These are phyloP conservation scores for Miamiensis avidus DNA, from an alignment of 169 alveolate genomes.

Conservation along the genomic window DNA sequence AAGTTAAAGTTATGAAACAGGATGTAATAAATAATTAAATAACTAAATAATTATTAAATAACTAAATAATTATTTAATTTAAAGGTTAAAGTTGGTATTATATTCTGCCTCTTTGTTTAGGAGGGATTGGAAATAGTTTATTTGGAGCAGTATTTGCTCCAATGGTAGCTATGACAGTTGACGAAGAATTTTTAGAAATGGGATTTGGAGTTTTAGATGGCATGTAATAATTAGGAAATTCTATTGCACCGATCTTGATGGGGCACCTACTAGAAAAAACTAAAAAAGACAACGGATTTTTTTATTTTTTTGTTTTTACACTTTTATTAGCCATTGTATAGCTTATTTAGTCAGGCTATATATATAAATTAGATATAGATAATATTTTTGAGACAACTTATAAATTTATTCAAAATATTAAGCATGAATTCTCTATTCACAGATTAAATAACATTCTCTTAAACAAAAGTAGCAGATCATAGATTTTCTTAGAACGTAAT, in stretches of 20 bases:
- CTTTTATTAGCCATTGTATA: background rate
- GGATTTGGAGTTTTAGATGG: background rate
- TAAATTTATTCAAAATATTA: no score
- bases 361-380: background rate
- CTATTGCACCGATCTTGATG: background rate
- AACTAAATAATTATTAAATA: background rate
- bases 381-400: background rate
- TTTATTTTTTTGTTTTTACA: background rate
- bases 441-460: background rate
- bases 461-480: background rate
- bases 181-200: background rate
- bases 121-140: background rate
- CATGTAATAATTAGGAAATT: background rate
- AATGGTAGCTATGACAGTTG: background rate
- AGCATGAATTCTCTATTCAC: no score
- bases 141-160: background rate
- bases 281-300: background rate
- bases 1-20: no score
- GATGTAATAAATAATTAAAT: no score
- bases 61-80: no score
- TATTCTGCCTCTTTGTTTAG: background rate
- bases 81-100: background rate
- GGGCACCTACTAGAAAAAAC: background rate
- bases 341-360: background rate
- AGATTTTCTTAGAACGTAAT: background rate